Base-by-base conservation (phyloP, 2,329 filamentous ascomycete genomes). In the Zymoseptoria brevis region DNA sequence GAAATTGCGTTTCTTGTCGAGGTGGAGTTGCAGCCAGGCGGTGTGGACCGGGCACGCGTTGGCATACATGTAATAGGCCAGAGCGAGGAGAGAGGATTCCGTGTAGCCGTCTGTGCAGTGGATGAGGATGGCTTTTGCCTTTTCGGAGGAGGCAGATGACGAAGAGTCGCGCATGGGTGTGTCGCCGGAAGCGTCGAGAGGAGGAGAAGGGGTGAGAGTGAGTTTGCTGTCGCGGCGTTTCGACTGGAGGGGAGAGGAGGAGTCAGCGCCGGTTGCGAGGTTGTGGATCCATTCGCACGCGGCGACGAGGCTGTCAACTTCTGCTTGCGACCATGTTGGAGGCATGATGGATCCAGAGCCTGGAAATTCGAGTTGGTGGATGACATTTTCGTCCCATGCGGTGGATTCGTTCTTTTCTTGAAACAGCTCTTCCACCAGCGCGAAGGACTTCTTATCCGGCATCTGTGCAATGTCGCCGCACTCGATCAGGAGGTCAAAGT, bases 81-180 rank as follows among this genome's bases (percentile, higher is more conserved):
- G 84, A 1, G 84, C 90, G 19, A 99, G 80, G 73, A 99, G 81
- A 1, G 91, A 91, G 1, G 89, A 93, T 74, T 99, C 94, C 0
- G 94, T 99, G 69, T 99, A 99, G 19, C 94, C 94, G 73, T 99
- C 94, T 1, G 87, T 87, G 73, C 94, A 97, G 74, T 97, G 93
- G 49, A 99, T 89, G 30, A 97, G 82, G 35, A 97, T 84, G 70
- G 86, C 91, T 63, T 85, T 79, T 3, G 49, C 50, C 13, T 21
- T 50, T 24, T 21, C 30, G 19, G 52, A 51, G 26, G 60, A 58
- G 52, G 53, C 21, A 29, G 26, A 29, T 29, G 35, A 16, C 3
- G 35, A 45, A 4, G 16, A 16, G 16, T 45, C 35, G n/a, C 69
- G 64, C 80, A 87, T 83, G 52, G 76, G 75, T 57, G 81, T 80